Evolutionary conservation across 768 basidiomycete species (phyloP).

Genomic region (Russula abietina): DNA sequence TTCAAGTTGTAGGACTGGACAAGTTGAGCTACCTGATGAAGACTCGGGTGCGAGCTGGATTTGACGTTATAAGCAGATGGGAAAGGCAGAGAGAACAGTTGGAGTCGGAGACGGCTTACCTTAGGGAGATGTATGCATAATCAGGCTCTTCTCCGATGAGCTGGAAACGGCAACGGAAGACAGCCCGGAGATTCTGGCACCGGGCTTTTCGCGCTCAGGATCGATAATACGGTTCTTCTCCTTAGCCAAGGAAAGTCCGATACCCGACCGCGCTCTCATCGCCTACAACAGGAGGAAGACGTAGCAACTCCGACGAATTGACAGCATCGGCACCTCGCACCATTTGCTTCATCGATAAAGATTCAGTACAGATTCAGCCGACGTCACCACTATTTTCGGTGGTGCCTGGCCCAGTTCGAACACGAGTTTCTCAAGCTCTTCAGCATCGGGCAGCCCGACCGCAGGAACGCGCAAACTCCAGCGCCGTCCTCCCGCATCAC

Average conservation of each 20-base stretch:
- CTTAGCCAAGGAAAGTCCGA: background rate
- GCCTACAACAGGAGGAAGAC: background rate
- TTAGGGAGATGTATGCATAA: slow-evolving; percentile 21
- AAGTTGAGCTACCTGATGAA: slow-evolving; percentile 19
- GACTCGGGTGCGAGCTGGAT: slow-evolving; percentile 21
- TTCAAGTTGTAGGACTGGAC: slow-evolving; percentile 14
- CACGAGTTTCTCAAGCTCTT: too few relatives aligned
- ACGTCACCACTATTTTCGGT: too few relatives aligned
- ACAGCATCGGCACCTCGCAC: background rate
- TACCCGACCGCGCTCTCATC: background rate
- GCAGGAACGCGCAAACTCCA: too few relatives aligned
- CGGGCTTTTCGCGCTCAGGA: background rate
- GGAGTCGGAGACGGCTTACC: background rate
- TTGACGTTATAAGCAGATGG: background rate
- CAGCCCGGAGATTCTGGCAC: background rate
- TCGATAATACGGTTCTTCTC: slow-evolving; percentile 6
- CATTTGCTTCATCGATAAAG: slow-evolving; percentile 2
- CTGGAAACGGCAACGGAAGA: background rate
- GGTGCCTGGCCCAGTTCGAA: too few relatives aligned
- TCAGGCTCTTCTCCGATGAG: slow-evolving; percentile 19
- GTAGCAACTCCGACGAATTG: slow-evolving; percentile 9
- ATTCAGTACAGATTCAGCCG: slow-evolving; percentile 19
- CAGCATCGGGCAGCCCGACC: too few relatives aligned
- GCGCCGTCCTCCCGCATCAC: too few relatives aligned
- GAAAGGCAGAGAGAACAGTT: too few relatives aligned